phyloP scores from a whole-genome alignment of 208 protist species.

The Chromosphaera perkinsii region DNA sequence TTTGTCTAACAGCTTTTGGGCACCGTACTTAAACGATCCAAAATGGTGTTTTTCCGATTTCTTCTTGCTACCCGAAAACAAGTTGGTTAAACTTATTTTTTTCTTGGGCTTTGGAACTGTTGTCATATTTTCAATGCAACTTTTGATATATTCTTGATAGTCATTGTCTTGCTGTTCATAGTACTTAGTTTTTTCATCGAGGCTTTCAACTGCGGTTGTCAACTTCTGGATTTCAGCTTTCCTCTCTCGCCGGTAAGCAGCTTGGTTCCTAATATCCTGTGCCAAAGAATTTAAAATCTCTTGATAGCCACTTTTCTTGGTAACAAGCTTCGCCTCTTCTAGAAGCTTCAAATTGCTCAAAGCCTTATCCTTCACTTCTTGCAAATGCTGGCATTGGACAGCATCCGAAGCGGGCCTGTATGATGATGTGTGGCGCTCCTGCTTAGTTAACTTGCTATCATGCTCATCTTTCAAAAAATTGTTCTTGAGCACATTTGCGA shows the following conservation, averaged over 20 bases:
- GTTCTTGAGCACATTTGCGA: too few species aligned
- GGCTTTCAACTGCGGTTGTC: not conserved
- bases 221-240: constrained; percentile 12
- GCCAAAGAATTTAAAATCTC: constrained; percentile 54
- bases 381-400: not conserved
- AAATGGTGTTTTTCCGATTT: not conserved
- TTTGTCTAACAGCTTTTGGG: constrained; percentile 24
- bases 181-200: constrained; percentile 12
- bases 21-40: constrained; percentile 20
- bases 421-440: too few species aligned
- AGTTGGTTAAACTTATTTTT: not conserved
- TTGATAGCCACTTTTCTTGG: constrained; percentile 47
- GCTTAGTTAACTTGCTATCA: too few species aligned
- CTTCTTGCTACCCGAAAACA: not conserved
- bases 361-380: constrained; percentile 41
- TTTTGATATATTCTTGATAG: constrained; percentile 25
- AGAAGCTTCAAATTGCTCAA: constrained; percentile 52
- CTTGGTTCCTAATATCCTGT: constrained; percentile 33
- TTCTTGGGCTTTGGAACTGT: not conserved
- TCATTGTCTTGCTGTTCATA: constrained; percentile 2
- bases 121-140: constrained; percentile 15
- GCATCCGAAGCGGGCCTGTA: not conserved
- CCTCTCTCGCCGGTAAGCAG: not conserved
- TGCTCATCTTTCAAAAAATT: too few species aligned
- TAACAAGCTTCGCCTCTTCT: constrained; percentile 47